A percentile compares a stretch with the other conserved stretches of the same genome.
These are phyloP conservation scores for Exophiala bonariae DNA, from an alignment of 2,329 filamentous ascomycete genomes.

Conservation along the genomic window DNA sequence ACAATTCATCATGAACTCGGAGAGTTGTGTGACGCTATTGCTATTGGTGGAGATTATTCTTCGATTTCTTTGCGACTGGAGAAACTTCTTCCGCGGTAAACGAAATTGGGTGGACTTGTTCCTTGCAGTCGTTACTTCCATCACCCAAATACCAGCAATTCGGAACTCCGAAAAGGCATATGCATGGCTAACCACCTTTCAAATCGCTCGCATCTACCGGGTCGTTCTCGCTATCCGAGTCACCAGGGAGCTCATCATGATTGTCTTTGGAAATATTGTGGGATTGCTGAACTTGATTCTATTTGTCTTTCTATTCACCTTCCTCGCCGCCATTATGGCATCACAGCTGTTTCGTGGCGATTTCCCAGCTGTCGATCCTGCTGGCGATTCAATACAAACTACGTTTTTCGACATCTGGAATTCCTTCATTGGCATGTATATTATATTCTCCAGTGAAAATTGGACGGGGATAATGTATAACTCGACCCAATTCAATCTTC, in stretches of 20 bases:
- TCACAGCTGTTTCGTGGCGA: conserved; percentile 89
- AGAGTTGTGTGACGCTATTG: conserved; percentile 73
- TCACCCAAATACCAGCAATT: conserved; percentile 84
- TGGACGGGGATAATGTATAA: conserved; percentile 89
- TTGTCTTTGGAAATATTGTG: conserved; percentile 85
- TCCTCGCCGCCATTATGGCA: conserved; percentile 89
- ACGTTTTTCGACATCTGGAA: conserved; percentile 93
- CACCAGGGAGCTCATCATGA: conserved; percentile 78
- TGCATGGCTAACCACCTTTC: conserved; percentile 87
- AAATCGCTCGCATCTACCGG: conserved; percentile 88
- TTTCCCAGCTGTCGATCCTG: conserved; percentile 63
- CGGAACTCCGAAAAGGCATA: conserved; percentile 70
- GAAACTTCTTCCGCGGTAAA: conserved; percentile 71
- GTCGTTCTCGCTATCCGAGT: conserved; percentile 86
- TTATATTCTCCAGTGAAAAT: conserved; percentile 91
- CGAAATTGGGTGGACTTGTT: conserved; percentile 78
- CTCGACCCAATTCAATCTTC: conserved; percentile 68
- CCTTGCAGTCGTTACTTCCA: conserved; percentile 75
- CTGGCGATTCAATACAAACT: conserved; percentile 65
- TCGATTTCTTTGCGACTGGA: conserved; percentile 77
- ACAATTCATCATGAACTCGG: conserved; percentile 68
- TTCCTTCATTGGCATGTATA: conserved; percentile 96
- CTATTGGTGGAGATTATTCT: conserved; percentile 80
- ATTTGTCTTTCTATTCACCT: conserved; percentile 95
- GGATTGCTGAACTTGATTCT: conserved; percentile 94